Evolutionary conservation across 768 basidiomycete species (phyloP).

Genomic region (Russula griseocarnosa): DNA sequence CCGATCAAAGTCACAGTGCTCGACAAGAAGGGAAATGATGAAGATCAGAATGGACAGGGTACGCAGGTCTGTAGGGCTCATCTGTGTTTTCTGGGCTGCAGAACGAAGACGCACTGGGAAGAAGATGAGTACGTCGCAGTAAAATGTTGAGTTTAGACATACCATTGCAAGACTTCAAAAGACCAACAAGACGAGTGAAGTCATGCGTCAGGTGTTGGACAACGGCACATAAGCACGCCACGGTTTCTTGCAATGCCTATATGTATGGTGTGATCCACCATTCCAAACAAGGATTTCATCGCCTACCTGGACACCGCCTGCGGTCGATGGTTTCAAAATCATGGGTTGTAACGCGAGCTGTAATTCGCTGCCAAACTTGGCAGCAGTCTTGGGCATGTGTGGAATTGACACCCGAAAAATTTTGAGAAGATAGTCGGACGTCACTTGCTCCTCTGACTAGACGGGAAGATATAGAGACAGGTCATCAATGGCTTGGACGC

Average conservation of each 20-base stretch:
- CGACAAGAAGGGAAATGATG: constrained; percentile 80
- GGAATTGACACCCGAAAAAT: constrained; percentile 85
- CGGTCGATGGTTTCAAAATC: constrained; percentile 78
- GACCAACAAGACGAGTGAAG: constrained; percentile 66
- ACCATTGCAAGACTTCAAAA: constrained; percentile 87
- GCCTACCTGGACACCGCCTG: constrained; percentile 62
- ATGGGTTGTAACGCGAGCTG: constrained; percentile 81
- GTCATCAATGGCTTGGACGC: not conserved
- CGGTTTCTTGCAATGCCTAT: constrained; percentile 84
- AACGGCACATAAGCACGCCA: constrained; percentile 87
- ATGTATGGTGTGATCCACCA: not conserved
- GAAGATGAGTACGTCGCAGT: not conserved
- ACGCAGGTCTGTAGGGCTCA: constrained; percentile 48
- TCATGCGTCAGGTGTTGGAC: constrained; percentile 86
- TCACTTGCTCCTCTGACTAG: constrained; percentile 77
- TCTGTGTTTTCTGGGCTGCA: constrained; percentile 45
- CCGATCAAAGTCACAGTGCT: constrained; percentile 84
- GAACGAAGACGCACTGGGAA: constrained; percentile 59
- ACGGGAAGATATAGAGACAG: constrained; percentile 2
- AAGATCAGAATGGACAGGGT: constrained; percentile 69
- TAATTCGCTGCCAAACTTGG: constrained; percentile 83
- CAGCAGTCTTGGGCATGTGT: constrained; percentile 83
- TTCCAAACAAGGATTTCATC: not conserved
- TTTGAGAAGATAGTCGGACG: constrained; percentile 81
- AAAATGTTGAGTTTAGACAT: constrained; percentile 27